These are phyloP conservation scores for Phytophthora rubi DNA, from an alignment of 352 stramenopile genomes.

Conservation along the genomic window DNA sequence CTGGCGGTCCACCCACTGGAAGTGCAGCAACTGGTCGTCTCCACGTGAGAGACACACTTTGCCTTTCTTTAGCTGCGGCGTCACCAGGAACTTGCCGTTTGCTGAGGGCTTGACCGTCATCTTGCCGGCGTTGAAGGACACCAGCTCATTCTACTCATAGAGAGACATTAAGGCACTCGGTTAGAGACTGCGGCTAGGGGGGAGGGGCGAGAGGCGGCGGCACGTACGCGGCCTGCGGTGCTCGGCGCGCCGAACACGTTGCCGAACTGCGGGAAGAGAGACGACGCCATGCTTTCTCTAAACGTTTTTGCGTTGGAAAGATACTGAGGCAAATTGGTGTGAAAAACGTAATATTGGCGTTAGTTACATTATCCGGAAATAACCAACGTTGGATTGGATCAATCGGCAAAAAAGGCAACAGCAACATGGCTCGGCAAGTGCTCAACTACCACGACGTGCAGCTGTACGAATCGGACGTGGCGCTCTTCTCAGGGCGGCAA, in stretches of 20 bases:
- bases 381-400: no score
- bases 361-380: no score
- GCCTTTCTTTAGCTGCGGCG: constrained; percentile 91
- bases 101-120: constrained; percentile 76
- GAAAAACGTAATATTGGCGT: no score
- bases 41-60: constrained; percentile 87
- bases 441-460: constrained; percentile 85
- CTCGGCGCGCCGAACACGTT: constrained; percentile 80
- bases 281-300: constrained; percentile 52
- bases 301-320: constrained; percentile 19
- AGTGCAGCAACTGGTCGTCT: constrained; percentile 92
- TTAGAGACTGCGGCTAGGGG: neutral
- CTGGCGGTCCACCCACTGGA: constrained; percentile 93
- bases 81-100: constrained; percentile 90
- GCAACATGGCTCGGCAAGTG: constrained; percentile 51
- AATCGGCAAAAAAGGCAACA: neutral
- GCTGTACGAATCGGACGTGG: constrained; percentile 83
- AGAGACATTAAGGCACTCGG: neutral
- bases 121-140: constrained; percentile 93
- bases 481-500: constrained; percentile 58
- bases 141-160: constrained; percentile 69
- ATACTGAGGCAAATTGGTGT: constrained; percentile 22
- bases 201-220: neutral
- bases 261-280: constrained; percentile 83
- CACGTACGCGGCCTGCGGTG: constrained; percentile 55